phyloP scores from a whole-genome alignment of 2,329 filamentous ascomycete genomes.

The Fusarium napiforme region DNA sequence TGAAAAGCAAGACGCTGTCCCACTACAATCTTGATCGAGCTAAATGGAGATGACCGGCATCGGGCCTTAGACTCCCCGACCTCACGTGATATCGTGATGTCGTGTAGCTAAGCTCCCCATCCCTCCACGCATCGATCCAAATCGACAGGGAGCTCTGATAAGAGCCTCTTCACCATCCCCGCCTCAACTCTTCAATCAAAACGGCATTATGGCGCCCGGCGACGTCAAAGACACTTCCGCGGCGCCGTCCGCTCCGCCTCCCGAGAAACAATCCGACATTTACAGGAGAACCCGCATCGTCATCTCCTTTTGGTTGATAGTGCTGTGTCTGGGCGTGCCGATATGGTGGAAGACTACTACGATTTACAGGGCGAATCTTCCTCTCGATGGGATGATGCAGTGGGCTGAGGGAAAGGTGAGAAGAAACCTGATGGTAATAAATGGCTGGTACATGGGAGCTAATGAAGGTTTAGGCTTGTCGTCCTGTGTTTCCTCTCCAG shows the following conservation, averaged over 20 bases:
- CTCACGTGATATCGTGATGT: conserved; percentile 45
- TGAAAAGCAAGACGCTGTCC: neutral
- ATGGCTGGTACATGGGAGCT: neutral
- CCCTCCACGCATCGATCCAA: conserved; percentile 15
- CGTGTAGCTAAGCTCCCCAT: conserved; percentile 37
- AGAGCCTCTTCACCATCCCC: conserved; percentile 20
- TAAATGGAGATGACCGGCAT: conserved; percentile 19
- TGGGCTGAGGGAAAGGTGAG: conserved; percentile 90
- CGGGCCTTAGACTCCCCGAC: conserved; percentile 28
- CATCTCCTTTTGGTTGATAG: conserved; percentile 89
- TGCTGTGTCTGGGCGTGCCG: conserved; percentile 84
- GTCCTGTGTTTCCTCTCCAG: conserved; percentile 86
- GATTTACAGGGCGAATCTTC: conserved; percentile 87
- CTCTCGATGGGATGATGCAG: conserved; percentile 84
- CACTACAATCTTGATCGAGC: rapidly evolving
- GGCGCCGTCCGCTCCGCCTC: conserved; percentile 65
- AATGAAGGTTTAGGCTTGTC: conserved; percentile 75
- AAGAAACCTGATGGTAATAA: neutral
- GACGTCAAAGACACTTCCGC: conserved; percentile 32
- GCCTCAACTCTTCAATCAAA: neutral
- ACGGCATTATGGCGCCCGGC: conserved; percentile 41
- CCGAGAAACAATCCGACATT: conserved; percentile 77
- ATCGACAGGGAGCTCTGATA: conserved; percentile 23
- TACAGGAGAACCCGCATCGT: conserved; percentile 80
- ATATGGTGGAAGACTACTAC: conserved; percentile 97